Evolutionary conservation across 2,329 filamentous ascomycete species (phyloP), one percentile per base, ranked within the genome.

Genomic region (Exophiala xenobiotica): DNA sequence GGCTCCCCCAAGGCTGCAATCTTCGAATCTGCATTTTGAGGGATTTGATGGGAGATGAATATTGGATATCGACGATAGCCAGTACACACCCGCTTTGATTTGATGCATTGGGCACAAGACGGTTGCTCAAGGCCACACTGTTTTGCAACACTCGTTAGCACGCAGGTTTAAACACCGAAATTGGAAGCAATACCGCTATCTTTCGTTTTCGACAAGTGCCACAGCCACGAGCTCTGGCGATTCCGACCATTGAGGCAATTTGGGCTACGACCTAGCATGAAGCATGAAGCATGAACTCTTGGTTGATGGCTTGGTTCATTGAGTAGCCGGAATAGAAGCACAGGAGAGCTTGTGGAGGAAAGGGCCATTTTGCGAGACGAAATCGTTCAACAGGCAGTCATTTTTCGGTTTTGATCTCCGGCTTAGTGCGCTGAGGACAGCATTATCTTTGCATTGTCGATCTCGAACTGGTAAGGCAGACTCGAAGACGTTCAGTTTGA

Each of bases 41-140:
- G 44, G 7, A 38, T 45, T 53, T 48, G 62, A 56, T 55, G 61
- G 53, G 20, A 22, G 11, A 68, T 60, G 41, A 68, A 68, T 6
- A 63, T 54, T 14, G 55, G 61, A 6, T 64, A 56, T 24, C 59
- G 59, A 27, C 60, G 59, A 51, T 68, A 68, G 6, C 66, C 66
- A 5, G 53, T 51, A 48, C 66, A 68, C n/a, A 46, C 41, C 47
- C 65, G 59, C 9, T 62, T 63, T 7, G 65, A 67, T 41, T 61
- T 61, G 18, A 61, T 58, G 37, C 66, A 68, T 51, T 67, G 64
- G 9, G 50, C 46, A 56, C 66, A 68, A 8, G 31, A 33, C 9
- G 66, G 66, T 35, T 53, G 57, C 54, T 65, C 52, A 14, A 66
- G 59, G 27, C 63, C 65, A 54, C 66, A 68, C 65, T 68, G 22